Evolutionary conservation across 768 basidiomycete species (phyloP).

Genomic region (Termitomyces sp.): DNA sequence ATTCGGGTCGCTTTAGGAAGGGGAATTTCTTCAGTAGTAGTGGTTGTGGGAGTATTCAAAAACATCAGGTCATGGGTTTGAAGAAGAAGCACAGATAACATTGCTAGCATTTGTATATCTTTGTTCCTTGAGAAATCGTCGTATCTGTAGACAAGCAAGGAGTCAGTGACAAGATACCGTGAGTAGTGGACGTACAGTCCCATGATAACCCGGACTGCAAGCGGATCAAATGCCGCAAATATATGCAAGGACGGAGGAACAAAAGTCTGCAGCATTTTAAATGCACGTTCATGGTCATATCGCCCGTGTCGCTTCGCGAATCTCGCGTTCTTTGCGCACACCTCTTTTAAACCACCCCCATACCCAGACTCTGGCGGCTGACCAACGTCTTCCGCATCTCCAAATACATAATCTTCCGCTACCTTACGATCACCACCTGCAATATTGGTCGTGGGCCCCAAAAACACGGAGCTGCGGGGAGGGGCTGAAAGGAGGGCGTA

Average conservation of each 20-base stretch:
- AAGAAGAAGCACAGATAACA: constrained; percentile 65
- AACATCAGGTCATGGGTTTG: constrained; percentile 33
- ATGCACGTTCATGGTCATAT: constrained; percentile 67
- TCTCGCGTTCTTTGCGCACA: constrained; percentile 57
- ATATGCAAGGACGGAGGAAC: constrained; percentile 27
- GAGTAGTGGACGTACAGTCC: constrained; percentile 37
- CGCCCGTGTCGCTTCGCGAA: constrained; percentile 56
- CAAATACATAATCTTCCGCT: constrained; percentile 52
- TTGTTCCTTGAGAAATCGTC: constrained; percentile 39
- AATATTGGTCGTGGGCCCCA: constrained; percentile 47
- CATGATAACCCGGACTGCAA: constrained; percentile 35
- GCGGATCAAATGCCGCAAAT: constrained; percentile 20
- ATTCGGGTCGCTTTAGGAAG: neutral
- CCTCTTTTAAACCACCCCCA: constrained; percentile 30
- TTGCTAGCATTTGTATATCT: constrained; percentile 80
- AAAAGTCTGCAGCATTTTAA: constrained; percentile 49
- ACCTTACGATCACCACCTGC: constrained; percentile 50
- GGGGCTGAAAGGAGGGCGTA: constrained; percentile 37
- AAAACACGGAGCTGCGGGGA: constrained; percentile 54
- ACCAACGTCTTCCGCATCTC: constrained; percentile 4
- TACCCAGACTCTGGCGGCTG: neutral
- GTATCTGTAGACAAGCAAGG: constrained; percentile 26
- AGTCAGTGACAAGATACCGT: constrained; percentile 2
- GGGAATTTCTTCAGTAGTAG: constrained; percentile 7
- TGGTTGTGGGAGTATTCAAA: constrained; percentile 2